Conservation (phyloP, 306 rosid species). For the Dicorynia guianensis region DNA sequence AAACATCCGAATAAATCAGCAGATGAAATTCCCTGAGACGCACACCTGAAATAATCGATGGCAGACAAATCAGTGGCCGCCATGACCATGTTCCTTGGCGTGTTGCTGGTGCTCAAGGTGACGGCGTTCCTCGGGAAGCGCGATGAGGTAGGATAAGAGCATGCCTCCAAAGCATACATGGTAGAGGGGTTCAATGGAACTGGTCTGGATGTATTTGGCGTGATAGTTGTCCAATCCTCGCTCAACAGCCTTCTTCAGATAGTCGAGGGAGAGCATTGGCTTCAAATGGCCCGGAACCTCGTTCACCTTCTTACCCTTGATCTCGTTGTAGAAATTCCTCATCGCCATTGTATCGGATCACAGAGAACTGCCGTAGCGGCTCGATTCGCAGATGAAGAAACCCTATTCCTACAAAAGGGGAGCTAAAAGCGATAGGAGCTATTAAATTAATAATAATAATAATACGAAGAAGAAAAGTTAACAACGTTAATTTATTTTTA, state of each 20-base stretch:
- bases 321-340: conserved; percentile 65
- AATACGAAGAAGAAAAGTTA: no score
- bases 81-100: conserved; percentile 62
- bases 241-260: conserved; percentile 49
- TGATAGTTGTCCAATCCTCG: conserved; percentile 65
- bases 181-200: conserved; percentile 51
- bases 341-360: conserved; percentile 51
- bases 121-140: conserved; percentile 75
- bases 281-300: conserved; percentile 58
- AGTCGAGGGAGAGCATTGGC: conserved; percentile 60
- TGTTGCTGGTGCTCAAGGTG: conserved; percentile 68
- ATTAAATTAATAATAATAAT: no score
- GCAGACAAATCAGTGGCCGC: conserved; percentile 47
- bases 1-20: neutral
- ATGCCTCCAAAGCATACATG: conserved; percentile 76
- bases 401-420: conserved; percentile 40
- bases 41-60: conserved; percentile 27
- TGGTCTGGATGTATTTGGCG: conserved; percentile 66
- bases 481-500: no score
- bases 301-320: conserved; percentile 60
- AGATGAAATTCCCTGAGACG: neutral
- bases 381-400: neutral
- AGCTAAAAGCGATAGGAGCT: no score
- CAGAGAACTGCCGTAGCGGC: neutral
- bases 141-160: conserved; percentile 67